These are phyloP conservation scores for Trifolium fragiferum DNA, from an alignment of 306 rosid species.

Conservation along the genomic window DNA sequence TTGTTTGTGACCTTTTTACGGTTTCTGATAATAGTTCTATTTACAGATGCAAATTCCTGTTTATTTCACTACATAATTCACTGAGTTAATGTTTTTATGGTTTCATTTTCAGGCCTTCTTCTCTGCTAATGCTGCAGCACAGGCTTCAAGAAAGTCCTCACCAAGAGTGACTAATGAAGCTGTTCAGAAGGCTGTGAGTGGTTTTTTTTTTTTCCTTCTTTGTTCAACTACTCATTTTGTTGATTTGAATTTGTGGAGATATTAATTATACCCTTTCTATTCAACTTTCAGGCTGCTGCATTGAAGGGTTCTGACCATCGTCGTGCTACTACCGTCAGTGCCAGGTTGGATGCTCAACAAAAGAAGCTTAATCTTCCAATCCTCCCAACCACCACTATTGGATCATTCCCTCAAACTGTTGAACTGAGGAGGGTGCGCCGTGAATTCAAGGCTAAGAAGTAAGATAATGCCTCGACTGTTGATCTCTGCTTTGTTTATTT, in stretches of 20 bases:
- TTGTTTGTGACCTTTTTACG: neutral
- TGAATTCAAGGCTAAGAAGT: slow-evolving; percentile 92
- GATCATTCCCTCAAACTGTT: slow-evolving; percentile 92
- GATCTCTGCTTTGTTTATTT: slow-evolving; percentile 30
- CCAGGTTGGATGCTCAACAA: slow-evolving; percentile 91
- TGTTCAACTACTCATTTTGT: slow-evolving; percentile 31
- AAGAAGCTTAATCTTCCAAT: slow-evolving; percentile 94
- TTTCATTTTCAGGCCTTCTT: slow-evolving; percentile 68
- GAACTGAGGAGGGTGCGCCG: slow-evolving; percentile 92
- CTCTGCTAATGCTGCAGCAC: slow-evolving; percentile 74
- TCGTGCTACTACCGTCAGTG: slow-evolving; percentile 78
- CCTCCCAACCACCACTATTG: slow-evolving; percentile 95
- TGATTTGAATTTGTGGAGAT: slow-evolving; percentile 6
- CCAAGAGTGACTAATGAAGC: slow-evolving; percentile 89
- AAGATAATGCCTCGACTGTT: slow-evolving; percentile 43
- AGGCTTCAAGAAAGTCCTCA: slow-evolving; percentile 76
- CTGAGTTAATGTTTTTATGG: slow-evolving; percentile 25
- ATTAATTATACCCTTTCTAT: slow-evolving; percentile 20
- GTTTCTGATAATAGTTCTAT: neutral
- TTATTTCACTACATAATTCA: slow-evolving; percentile 17
- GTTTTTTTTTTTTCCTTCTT: slow-evolving; percentile 16
- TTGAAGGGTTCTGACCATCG: slow-evolving; percentile 93
- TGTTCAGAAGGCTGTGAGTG: slow-evolving; percentile 91
- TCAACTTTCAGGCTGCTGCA: slow-evolving; percentile 74
- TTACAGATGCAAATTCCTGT: slow-evolving; percentile 7